Base-by-base conservation (phyloP, 352 stramenopile genomes). In the Peronospora destructor region DNA sequence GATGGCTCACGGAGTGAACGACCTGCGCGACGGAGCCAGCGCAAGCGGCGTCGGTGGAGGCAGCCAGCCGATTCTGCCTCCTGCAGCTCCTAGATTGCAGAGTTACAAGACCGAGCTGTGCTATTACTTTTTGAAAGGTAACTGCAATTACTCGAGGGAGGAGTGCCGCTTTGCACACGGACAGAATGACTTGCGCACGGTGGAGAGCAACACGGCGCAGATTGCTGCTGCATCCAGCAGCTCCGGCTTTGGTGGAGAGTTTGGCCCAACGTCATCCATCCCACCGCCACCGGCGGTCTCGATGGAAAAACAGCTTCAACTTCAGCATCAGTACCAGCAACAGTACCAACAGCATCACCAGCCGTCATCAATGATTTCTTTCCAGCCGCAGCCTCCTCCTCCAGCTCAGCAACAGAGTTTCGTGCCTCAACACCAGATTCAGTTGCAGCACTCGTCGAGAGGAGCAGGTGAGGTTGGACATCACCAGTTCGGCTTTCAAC, bases 81-180 rank as follows among this genome's bases (percentile, higher is more conserved):
- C 73, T 8, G 68, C 76, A 9, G 78, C 76, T 6, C 77, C 79
- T 40, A 68, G 82, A 26, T 57, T 91, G 28, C 78, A 93, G 58
- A 93, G 82, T 56, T 93, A 93, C 73, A 93, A 93, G 77, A 93
- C 82, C 0, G 78, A 93, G 59, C 53, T 93, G 36, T 93, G 82
- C 66, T 93, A 90, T 59, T 93, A 91, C 60, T 93, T 89, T 45
- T 61, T 93, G 21, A 90, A 91, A 37, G 82, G 82, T 21, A 88
- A 83, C 55, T 93, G 82, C 71, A 93, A 93, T 62, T 93, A 89
- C 64, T 72, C 79, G 3, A 93, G 86, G 56, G 82, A 91, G 4
- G 82, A 93, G 41, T 93, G 82, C 21, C 73, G 82, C n/a, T 93
- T 93, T 28, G 82, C 82, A n/a, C 82, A 93, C 34, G 82, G 82